Conservation (phyloP, 2,329 filamentous ascomycete genomes). For the Calonectria honghensis region DNA sequence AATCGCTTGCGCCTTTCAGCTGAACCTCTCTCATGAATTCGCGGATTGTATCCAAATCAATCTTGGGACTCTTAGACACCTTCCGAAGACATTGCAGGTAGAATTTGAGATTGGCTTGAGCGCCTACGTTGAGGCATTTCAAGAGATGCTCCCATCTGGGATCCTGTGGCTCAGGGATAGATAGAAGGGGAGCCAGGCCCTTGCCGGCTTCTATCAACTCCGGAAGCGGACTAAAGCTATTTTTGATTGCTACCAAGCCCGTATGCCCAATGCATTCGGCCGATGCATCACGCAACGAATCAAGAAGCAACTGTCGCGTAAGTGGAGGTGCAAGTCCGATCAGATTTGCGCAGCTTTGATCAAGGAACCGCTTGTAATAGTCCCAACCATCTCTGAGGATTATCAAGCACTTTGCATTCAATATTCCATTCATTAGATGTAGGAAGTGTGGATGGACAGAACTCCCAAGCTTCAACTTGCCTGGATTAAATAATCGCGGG, state of each 20-base stretch:
- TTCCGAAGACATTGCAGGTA: conserved; percentile 20
- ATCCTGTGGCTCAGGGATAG: conserved; percentile 35
- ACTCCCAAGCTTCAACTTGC: not conserved
- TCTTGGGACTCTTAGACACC: not conserved
- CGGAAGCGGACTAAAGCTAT: conserved; percentile 10
- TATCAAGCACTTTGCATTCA: not conserved
- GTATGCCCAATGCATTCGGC: not conserved
- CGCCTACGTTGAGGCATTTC: not conserved
- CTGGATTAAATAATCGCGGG: conserved; percentile 5
- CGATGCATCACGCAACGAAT: not conserved
- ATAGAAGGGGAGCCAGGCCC: conserved; percentile 18
- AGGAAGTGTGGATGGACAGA: conserved; percentile 1
- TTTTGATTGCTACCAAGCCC: not conserved
- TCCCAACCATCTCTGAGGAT: conserved; percentile 32
- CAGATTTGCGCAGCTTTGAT: not conserved
- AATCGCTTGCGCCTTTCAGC: not conserved
- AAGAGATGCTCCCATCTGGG: conserved; percentile 14
- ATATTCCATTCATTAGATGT: not conserved
- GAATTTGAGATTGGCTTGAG: conserved; percentile 21
- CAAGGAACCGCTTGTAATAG: conserved; percentile 18
- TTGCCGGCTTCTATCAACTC: conserved; percentile 7
- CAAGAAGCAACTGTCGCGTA: not conserved
- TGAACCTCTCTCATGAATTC: conserved; percentile 29
- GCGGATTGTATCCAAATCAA: conserved; percentile 2
- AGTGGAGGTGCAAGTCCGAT: not conserved